Conservation (phyloP, 768 basidiomycete species). For the Neoboletus brunneissimus region DNA sequence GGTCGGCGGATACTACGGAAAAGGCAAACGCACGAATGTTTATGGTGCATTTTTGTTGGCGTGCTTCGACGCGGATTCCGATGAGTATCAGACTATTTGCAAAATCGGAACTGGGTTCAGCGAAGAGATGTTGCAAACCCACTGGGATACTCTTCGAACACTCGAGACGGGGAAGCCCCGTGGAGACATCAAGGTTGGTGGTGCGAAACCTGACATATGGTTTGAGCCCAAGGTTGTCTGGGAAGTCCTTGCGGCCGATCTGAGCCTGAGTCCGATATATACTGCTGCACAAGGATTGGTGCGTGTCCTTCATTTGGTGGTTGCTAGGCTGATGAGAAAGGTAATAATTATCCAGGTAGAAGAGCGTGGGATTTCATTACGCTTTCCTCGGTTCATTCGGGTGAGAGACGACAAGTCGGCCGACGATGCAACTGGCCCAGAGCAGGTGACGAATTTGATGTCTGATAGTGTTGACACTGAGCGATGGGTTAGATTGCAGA, state of each 20-base stretch:
- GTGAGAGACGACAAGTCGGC: conserved; percentile 90
- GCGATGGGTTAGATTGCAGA: conserved; percentile 67
- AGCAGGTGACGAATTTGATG: conserved; percentile 59
- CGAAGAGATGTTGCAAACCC: conserved; percentile 80
- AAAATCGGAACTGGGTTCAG: conserved; percentile 99
- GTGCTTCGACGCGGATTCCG: conserved; percentile 91
- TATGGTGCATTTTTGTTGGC: conserved; percentile 98
- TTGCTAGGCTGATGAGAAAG: background rate
- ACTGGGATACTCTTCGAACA: conserved; percentile 79
- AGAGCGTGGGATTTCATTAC: conserved; percentile 88
- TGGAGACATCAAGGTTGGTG: conserved; percentile 84
- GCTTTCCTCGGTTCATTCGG: conserved; percentile 93
- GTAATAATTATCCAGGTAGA: conserved; percentile 56
- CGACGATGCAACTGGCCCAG: conserved; percentile 90
- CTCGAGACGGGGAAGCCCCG: conserved; percentile 67
- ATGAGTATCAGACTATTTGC: conserved; percentile 96
- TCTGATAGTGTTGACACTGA: conserved; percentile 1
- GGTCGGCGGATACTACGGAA: conserved; percentile 96
- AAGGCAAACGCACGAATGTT: conserved; percentile 95
- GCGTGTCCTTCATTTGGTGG: conserved; percentile 26
- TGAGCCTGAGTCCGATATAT: conserved; percentile 95
- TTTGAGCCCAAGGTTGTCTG: conserved; percentile 97
- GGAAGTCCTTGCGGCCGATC: conserved; percentile 97
- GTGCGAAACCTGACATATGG: conserved; percentile 96
- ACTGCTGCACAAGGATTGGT: conserved; percentile 92